Conservation (phyloP, 306 rosid genomes). For the Myrica gale region DNA sequence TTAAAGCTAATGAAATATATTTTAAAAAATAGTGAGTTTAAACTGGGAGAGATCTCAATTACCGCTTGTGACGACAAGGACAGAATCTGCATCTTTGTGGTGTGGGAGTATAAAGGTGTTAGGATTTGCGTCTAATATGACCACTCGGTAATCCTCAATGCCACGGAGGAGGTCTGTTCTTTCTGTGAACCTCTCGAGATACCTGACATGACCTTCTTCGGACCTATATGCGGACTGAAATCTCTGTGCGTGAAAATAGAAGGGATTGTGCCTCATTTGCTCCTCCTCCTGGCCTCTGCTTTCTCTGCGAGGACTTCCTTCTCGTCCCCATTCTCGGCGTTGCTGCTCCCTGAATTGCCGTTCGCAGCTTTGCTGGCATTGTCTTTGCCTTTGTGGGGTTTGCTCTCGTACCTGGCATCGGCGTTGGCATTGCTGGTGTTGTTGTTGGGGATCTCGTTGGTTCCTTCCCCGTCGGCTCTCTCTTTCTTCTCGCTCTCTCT, state of each 20-base stretch:
- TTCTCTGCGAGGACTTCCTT: not conserved
- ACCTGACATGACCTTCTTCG: constrained; percentile 30
- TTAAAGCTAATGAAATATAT: not conserved
- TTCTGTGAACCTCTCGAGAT: constrained; percentile 28
- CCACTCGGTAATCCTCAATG: constrained; percentile 36
- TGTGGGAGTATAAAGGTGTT: constrained; percentile 41
- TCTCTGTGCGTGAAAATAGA: constrained; percentile 30
- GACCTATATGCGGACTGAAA: constrained; percentile 26
- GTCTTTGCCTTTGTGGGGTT: not conserved
- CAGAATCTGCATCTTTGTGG: constrained; percentile 45
- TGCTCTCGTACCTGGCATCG: constrained; percentile 14
- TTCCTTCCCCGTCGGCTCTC: not conserved
- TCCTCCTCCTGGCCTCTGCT: not conserved
- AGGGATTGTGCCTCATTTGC: constrained; percentile 39
- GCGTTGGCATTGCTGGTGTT: not conserved
- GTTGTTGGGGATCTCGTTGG: not conserved
- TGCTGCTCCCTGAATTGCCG: not conserved
- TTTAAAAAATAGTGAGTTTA: not conserved
- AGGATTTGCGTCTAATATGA: constrained; percentile 41
- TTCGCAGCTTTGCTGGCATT: constrained; percentile 16
- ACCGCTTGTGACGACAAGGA: constrained; percentile 35
- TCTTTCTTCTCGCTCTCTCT: not conserved
- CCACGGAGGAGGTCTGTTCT: constrained; percentile 38
- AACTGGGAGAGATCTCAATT: not conserved
- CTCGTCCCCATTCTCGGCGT: constrained; percentile 12